Percentiles rank a stretch among this genome's conserved stretches.
Conservation (phyloP, 2,329 filamentous ascomycete genomes). For the Xylariaceae sp. region DNA sequence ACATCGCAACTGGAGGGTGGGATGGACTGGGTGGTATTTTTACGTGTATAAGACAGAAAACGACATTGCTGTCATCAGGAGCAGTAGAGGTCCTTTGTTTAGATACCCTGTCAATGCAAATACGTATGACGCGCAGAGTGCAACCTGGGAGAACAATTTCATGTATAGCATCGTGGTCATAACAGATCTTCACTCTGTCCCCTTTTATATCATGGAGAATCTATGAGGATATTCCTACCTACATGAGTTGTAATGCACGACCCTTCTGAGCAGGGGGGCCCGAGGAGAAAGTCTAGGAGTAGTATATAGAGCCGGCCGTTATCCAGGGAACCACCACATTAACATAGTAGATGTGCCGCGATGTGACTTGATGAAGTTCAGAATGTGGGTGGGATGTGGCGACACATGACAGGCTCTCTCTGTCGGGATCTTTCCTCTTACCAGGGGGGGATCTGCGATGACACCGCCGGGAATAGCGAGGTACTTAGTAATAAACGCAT, state of each 20-base stretch:
- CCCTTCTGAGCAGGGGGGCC: too few relatives aligned
- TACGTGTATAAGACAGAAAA: neutral
- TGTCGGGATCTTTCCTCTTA: constrained; percentile 9
- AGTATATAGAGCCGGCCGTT: too few relatives aligned
- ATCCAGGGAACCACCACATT: neutral
- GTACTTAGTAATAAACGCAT: neutral
- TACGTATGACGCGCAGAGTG: too few relatives aligned
- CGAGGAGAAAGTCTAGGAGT: too few relatives aligned
- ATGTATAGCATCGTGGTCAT: too few relatives aligned
- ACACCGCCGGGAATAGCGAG: neutral
- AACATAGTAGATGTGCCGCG: neutral
- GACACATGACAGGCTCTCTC: constrained; percentile 7
- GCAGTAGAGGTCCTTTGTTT: neutral
- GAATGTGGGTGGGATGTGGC: constrained; percentile 5
- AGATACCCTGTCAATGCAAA: too few relatives aligned
- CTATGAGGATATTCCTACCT: too few relatives aligned
- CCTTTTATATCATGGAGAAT: too few relatives aligned
- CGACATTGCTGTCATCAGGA: neutral
- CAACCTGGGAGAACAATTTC: too few relatives aligned
- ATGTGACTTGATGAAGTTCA: neutral
- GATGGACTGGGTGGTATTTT: neutral
- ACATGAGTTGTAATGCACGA: too few relatives aligned
- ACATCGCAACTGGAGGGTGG: neutral
- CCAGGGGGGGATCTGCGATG: neutral
- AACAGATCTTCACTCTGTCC: too few relatives aligned